Percentiles rank a stretch among this genome's conserved stretches.
phyloP scores from a whole-genome alignment of 1,284 basidiomycete species.

The Ganoderma sinense region DNA sequence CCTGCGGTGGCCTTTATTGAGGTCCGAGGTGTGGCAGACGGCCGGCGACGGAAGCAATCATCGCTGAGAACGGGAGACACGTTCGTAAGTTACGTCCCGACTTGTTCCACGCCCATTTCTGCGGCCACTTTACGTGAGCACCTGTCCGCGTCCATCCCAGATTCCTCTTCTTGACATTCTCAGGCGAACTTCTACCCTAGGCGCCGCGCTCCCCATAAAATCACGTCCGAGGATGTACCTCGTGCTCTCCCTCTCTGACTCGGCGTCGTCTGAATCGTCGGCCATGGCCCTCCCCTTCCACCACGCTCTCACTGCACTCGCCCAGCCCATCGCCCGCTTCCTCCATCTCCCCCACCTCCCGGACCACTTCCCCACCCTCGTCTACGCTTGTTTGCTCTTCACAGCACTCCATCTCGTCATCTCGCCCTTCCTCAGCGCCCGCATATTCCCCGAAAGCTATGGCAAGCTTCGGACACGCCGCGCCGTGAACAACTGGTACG shows the following conservation, averaged over 20 bases:
- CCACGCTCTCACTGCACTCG: constrained; percentile 31
- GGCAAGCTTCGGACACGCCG: constrained; percentile 47
- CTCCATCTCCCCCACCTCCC: constrained; percentile 50
- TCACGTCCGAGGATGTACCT: constrained; percentile 26
- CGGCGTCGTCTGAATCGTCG: constrained; percentile 10
- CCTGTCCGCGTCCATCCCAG: not conserved
- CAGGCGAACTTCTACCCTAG: constrained; percentile 19
- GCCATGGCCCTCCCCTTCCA: constrained; percentile 29
- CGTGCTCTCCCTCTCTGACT: constrained; percentile 16
- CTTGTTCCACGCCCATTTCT: not conserved
- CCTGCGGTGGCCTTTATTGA: not conserved
- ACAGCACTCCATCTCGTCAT: constrained; percentile 56
- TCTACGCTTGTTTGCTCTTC: constrained; percentile 61
- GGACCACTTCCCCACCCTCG: constrained; percentile 73
- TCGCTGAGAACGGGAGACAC: constrained; percentile 12
- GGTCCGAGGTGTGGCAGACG: not conserved
- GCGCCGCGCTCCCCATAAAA: constrained; percentile 19
- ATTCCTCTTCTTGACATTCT: constrained; percentile 18
- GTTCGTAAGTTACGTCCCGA: constrained; percentile 12
- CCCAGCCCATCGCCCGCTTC: constrained; percentile 32
- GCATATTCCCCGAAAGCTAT: constrained; percentile 49
- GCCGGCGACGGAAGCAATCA: constrained; percentile 11
- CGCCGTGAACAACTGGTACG: constrained; percentile 63
- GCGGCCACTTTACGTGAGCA: constrained; percentile 6
- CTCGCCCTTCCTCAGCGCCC: constrained; percentile 54